A percentile compares a stretch with the other conserved stretches of the same genome.
Evolutionary conservation across 345 rosid genomes (phyloP).

Genomic region (Nephelium lappaceum): DNA sequence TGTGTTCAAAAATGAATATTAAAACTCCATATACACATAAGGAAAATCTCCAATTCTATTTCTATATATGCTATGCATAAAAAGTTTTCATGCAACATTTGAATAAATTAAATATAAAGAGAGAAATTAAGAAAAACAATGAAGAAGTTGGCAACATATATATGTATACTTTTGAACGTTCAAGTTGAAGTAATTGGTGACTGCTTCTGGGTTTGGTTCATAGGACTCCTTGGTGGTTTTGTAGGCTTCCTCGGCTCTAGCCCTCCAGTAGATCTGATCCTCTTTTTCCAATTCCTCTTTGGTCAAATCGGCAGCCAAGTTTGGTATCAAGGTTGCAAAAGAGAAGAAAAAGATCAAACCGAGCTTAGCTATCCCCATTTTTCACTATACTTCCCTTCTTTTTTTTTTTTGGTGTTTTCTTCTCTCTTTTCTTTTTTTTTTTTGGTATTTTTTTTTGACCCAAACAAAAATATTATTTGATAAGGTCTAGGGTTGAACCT

Average conservation of each 20-base stretch:
- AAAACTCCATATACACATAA: too few species aligned
- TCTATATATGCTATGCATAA: too few species aligned
- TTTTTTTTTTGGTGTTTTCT: background rate
- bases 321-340: slow-evolving; percentile 29
- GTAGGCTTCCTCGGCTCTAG: slow-evolving; percentile 41
- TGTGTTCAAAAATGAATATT: too few species aligned
- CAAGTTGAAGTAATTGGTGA: slow-evolving; percentile 28
- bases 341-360: slow-evolving; percentile 28
- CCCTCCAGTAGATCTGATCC: slow-evolving; percentile 27
- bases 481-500: background rate
- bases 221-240: slow-evolving; percentile 33
- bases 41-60: too few species aligned
- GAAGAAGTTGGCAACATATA: background rate
- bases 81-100: too few species aligned
- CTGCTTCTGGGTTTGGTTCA: slow-evolving; percentile 26
- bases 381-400: background rate
- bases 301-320: slow-evolving; percentile 28
- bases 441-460: background rate
- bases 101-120: too few species aligned
- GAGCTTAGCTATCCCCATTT: slow-evolving; percentile 17
- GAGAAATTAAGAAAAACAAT: background rate
- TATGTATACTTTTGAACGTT: slow-evolving; percentile 26
- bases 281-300: background rate
- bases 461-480: background rate
- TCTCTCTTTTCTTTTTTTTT: background rate